Evolutionary conservation across 2,329 filamentous ascomycete genomes (phyloP), one percentile per base, ranked within the genome.

Genomic region (Epichloe hybrida): DNA sequence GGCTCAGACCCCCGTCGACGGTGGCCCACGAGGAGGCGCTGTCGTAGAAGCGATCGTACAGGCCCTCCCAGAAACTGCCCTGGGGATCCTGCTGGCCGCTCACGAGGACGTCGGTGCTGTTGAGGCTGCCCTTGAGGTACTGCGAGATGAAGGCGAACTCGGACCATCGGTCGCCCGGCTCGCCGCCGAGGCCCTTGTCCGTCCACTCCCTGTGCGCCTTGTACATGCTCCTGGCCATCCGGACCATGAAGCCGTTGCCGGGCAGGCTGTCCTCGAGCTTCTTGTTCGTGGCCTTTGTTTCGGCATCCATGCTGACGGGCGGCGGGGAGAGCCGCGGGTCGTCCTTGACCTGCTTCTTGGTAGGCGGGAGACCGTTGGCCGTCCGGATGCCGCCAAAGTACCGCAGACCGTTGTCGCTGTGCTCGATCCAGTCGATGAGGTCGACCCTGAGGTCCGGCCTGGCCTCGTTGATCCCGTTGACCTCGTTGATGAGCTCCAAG

Each of bases 401-500:
- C 8, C 69, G 61, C 34, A 82, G 73, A 0, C 74, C 70, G 51
- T 85, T 85, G 2, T 64, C 57, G 52, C 66, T 76, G 47, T 61
- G 67, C 57, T 84, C 77, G 38, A 79, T 74, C 78, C 79, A 84
- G 1, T 74, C 72, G 51, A 83, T 83, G 56, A 83, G 81, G 48
- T 80, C 75, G 31, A 83, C 72, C 15, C 67, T 70, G 37, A 74
- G 65, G 44, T 72, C 68, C 46, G 62, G 61, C 51, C 64, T 62
- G 56, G 79, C 65, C n/a, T 65, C 65, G 62, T 84, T 84, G 57
- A 82, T 65, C 36, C 69, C 59, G 62, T 84, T 84, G 53, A 85
- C 67, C 49, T 75, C 73, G 5, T 72, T 72, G 2, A 73, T 80
- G 2, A 85, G 69, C 59, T 83, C 77, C 61, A 83, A 84, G 0